A percentile compares a stretch with the other conserved stretches of the same genome.
phyloP scores from a whole-genome alignment of 805 yeast species.

The Zygoascus ofunaensis region DNA sequence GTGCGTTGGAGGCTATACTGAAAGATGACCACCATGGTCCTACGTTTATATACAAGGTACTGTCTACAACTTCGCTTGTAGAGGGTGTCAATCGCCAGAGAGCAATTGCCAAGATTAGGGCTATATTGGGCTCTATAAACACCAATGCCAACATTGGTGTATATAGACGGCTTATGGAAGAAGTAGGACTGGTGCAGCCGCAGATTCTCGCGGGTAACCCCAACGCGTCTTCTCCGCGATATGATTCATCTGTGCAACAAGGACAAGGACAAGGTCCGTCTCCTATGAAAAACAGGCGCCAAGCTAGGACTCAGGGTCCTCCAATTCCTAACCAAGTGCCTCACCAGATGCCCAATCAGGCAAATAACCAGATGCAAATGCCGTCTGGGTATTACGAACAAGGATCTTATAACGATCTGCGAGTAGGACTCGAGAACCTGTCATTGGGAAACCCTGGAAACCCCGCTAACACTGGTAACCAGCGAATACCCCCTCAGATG shows the following conservation, averaged over 20 bases:
- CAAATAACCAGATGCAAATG: neutral
- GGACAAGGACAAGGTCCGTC: too few species aligned
- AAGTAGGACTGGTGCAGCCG: constrained; percentile 54
- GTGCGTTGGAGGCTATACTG: constrained; percentile 46
- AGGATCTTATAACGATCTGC: neutral
- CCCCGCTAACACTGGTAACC: neutral
- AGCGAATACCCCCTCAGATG: neutral
- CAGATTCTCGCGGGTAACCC: neutral
- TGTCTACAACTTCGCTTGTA: constrained; percentile 54
- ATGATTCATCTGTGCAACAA: neutral
- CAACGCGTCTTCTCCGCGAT: neutral
- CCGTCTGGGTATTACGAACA: neutral
- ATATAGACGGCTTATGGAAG: constrained; percentile 81
- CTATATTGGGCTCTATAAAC: constrained; percentile 50
- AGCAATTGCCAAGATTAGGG: constrained; percentile 52
- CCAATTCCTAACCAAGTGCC: too few species aligned
- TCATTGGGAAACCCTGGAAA: neutral
- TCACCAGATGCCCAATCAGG: too few species aligned
- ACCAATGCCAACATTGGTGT: constrained; percentile 10
- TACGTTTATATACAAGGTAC: constrained; percentile 67
- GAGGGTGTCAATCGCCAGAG: constrained; percentile 49
- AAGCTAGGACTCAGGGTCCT: neutral
- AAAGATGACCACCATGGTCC: constrained; percentile 63
- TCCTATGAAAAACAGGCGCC: neutral
- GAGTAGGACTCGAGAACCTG: neutral